Conservation (phyloP, 345 rosid species). For the Microthlaspi erraticum region DNA sequence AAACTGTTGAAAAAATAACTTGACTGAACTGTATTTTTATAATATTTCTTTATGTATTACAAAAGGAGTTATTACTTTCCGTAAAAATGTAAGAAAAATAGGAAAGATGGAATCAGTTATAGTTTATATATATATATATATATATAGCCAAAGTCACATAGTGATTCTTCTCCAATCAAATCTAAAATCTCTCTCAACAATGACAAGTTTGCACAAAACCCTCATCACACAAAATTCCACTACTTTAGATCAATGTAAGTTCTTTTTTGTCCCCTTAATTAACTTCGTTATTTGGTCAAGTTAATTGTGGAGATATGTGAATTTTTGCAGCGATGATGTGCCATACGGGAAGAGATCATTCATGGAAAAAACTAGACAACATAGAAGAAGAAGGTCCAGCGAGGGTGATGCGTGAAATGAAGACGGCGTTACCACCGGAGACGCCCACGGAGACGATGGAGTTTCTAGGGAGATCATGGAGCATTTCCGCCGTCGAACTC, state of each 20-base stretch:
- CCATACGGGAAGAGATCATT: conserved; percentile 32
- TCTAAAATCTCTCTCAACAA: conserved; percentile 40
- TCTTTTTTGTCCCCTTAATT: not conserved
- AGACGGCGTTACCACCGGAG: conserved; percentile 63
- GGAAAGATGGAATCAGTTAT: conserved; percentile 23
- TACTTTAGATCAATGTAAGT: conserved; percentile 41
- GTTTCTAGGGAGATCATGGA: conserved; percentile 97
- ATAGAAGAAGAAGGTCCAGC: conserved; percentile 69
- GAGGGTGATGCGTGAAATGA: conserved; percentile 46
- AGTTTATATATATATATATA: not conserved
- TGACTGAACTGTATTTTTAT: conserved; percentile 30
- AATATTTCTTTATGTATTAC: conserved; percentile 24
- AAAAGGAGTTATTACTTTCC: conserved; percentile 32
- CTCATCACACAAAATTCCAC: conserved; percentile 40
- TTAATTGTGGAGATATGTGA: not conserved
- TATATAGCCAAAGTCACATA: conserved; percentile 44
- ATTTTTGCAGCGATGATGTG: conserved; percentile 34
- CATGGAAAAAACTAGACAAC: conserved; percentile 63
- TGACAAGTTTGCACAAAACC: conserved; percentile 45
- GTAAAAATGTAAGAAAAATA: conserved; percentile 18
- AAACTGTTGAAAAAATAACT: not conserved
- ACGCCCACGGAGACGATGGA: conserved; percentile 95
- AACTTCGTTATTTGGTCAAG: not conserved
- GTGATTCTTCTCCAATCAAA: conserved; percentile 42
- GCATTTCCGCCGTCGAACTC: conserved; percentile 85